Conservation (phyloP, 148 eudicot genomes). For the Heliosperma pusillum region DNA sequence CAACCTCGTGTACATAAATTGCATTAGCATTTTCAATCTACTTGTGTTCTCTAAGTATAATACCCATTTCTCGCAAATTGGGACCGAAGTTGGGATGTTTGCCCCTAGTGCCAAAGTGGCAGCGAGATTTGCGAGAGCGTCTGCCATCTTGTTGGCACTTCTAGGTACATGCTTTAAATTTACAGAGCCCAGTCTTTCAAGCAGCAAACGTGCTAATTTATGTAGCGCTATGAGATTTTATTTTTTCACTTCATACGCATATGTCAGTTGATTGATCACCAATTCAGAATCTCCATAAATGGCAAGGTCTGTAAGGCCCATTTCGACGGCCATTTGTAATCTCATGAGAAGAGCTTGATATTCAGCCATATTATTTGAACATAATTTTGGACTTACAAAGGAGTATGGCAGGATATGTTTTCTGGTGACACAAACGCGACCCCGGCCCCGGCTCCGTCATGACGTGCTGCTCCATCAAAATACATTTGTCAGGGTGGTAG, state of each 20-base stretch:
- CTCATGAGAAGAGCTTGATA: neutral
- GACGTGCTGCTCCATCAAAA: neutral
- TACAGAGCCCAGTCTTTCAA: no score
- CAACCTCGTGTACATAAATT: no score
- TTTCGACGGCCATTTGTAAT: neutral
- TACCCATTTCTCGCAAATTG: neutral
- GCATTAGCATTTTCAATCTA: no score
- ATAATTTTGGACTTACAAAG: neutral
- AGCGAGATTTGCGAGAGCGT: neutral
- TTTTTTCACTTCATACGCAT: neutral
- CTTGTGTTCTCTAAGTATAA: neutral
- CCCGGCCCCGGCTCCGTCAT: neutral
- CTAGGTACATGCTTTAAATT: neutral
- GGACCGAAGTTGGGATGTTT: neutral
- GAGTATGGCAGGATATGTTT: neutral
- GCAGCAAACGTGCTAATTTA: no score
- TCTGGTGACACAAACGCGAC: neutral
- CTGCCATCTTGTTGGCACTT: constrained; percentile 7
- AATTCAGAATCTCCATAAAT: neutral
- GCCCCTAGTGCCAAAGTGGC: constrained; percentile 4
- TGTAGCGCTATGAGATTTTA: neutral
- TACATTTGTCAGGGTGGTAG: neutral
- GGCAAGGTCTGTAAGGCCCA: neutral
- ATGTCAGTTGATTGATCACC: neutral
- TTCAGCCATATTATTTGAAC: neutral